Evolutionary conservation across 495 filamentous ascomycete genomes (phyloP), one percentile per base, ranked within the genome.

Genomic region (Parathielavia appendiculata): DNA sequence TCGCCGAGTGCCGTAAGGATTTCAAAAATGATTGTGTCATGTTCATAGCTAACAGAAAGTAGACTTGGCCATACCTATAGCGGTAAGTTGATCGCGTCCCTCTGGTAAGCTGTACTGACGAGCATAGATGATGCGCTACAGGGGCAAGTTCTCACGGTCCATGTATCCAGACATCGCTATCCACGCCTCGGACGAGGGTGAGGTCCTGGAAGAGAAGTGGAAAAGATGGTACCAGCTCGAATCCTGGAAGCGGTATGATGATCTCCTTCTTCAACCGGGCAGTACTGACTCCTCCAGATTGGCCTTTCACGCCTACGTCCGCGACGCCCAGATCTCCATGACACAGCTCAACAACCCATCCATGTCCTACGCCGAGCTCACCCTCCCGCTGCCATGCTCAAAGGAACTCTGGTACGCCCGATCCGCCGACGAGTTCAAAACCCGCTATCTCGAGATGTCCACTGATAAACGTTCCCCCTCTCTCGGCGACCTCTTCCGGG

Each of bases 361-460:
- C 10, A 82, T 87, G 59, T 85, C 83, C 0, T 88, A 86, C 62
- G 75, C 84, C 1, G 85, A 88, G 58, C 61, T 88, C 13, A 78
- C 79, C 9, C 69, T 86, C 8, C 80, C 83, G 4, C 64, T 88
- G 13, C 84, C 84, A 0, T 74, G 73, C 26, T 70, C 78, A 0
- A 75, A 78, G 20, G 61, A 73, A 2, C 64, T 86, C 4, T 88
- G 83, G 82, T 73, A 79, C 32, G 83, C 85, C 0, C 63, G 74
- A 20, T 73, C 74, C 0, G 82, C 83, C 1, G 55, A 67, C 11
- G 75, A 79, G 54, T 88, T 84, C 82, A 83, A 83, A 59, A 67
- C 73, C 11, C 63, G 76, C 1, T 83, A 79, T 51, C 63, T 81
- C 2, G 51, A 63, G 17, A 45, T 57, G 16, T 57, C 57, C 3